Evolutionary conservation across 345 rosid species (phyloP).

Genomic region (Eucalyptus sp.): DNA sequence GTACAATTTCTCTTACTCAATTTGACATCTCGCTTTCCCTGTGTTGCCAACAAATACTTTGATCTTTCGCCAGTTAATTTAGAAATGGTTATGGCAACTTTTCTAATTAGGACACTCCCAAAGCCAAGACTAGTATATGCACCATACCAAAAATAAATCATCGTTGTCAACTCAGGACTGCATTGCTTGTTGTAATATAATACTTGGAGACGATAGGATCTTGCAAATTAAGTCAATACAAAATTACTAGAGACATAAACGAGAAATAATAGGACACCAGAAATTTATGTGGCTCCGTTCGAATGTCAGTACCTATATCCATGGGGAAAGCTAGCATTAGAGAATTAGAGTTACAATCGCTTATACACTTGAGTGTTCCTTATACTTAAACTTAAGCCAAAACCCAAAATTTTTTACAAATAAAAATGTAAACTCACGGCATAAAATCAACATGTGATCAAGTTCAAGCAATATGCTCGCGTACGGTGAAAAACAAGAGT

Average conservation of each 20-base stretch:
- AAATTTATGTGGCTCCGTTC: fast-evolving
- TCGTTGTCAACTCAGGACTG: neutral
- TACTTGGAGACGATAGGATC: no score
- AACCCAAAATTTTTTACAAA: no score
- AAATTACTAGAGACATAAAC: no score
- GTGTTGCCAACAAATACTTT: neutral
- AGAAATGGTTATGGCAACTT: neutral
- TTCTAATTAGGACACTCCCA: neutral
- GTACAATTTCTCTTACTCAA: neutral
- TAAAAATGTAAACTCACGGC: no score
- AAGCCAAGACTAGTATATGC: neutral
- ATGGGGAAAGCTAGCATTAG: fast-evolving
- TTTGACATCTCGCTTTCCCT: neutral
- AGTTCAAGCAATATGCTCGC: no score
- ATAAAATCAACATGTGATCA: no score
- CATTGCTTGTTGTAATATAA: neutral
- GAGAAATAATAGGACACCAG: fast-evolving
- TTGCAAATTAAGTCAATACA: no score
- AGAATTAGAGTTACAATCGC: no score
- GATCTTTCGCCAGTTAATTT: fast-evolving
- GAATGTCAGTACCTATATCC: fast-evolving
- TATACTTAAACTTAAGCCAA: no score
- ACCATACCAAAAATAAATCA: neutral
- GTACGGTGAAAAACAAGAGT: no score
- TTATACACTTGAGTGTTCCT: fast-evolving